Percentiles rank a stretch among this genome's conserved stretches.
These are phyloP conservation scores for Aspergillus sp. DNA, from an alignment of 2,329 filamentous ascomycete genomes.

Conservation along the genomic window DNA sequence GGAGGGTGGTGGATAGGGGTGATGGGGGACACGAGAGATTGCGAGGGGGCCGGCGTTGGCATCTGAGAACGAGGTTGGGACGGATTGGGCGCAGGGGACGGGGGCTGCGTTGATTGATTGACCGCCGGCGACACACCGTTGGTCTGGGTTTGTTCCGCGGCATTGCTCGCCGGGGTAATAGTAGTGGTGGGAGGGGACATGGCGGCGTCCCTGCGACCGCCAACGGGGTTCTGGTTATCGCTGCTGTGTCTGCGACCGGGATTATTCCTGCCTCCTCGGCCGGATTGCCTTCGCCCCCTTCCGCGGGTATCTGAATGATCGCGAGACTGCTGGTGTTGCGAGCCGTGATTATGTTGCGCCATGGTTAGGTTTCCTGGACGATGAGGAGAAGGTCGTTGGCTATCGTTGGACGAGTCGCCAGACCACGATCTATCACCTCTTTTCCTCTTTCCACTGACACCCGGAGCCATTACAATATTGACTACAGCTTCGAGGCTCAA, in stretches of 20 bases:
- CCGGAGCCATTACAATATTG: slow-evolving; percentile 51
- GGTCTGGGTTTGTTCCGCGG: slow-evolving; percentile 26
- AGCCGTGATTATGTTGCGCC: slow-evolving; percentile 51
- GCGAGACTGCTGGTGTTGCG: slow-evolving; percentile 34
- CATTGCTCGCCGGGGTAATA: slow-evolving; percentile 27
- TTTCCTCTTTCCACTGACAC: slow-evolving; percentile 56
- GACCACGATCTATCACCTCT: slow-evolving; percentile 46
- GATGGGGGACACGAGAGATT: slow-evolving; percentile 11
- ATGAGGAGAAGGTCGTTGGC: slow-evolving; percentile 47
- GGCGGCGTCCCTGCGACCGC: slow-evolving; percentile 28
- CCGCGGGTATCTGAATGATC: slow-evolving; percentile 41
- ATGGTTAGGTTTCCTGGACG: slow-evolving; percentile 50
- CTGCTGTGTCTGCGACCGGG: slow-evolving; percentile 34
- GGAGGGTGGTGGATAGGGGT: slow-evolving; percentile 16
- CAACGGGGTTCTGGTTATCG: slow-evolving; percentile 36
- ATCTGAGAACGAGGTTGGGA: slow-evolving; percentile 19
- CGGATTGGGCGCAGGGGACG: slow-evolving; percentile 21
- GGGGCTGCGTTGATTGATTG: slow-evolving; percentile 16
- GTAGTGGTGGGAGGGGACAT: slow-evolving; percentile 30
- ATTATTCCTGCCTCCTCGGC: slow-evolving; percentile 39
- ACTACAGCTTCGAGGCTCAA: slow-evolving; percentile 27
- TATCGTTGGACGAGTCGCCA: slow-evolving; percentile 42
- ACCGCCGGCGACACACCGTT: slow-evolving; percentile 28
- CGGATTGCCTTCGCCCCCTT: slow-evolving; percentile 36
- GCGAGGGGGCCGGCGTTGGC: slow-evolving; percentile 13